Evolutionary conservation across 352 stramenopile genomes (phyloP).

Genomic region (Globisporangium splendens): DNA sequence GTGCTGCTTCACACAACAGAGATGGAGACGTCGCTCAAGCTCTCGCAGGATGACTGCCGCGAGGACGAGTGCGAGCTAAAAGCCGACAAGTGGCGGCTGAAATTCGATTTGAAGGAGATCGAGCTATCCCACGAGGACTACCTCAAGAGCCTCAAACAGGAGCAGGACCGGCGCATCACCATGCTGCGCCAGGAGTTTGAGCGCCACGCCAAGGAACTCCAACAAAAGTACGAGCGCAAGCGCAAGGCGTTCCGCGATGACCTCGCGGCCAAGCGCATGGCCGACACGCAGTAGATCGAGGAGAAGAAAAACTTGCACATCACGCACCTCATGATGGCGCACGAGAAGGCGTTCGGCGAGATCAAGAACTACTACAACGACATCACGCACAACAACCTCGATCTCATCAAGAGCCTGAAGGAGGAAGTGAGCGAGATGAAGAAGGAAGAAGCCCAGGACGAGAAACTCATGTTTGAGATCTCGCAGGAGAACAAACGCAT

Average conservation of each 20-base stretch:
- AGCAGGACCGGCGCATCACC: constrained; percentile 92
- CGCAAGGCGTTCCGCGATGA: constrained; percentile 79
- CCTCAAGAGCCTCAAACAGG: constrained; percentile 89
- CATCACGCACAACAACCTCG: constrained; percentile 97
- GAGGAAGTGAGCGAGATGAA: constrained; percentile 94
- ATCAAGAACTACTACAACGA: constrained; percentile 98
- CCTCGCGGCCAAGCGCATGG: constrained; percentile 78
- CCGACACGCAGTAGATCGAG: constrained; percentile 88
- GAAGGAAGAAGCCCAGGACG: constrained; percentile 92
- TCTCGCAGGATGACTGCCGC: constrained; percentile 89
- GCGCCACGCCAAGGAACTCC: constrained; percentile 85
- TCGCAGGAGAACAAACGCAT: constrained; percentile 95
- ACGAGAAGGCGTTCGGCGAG: constrained; percentile 93
- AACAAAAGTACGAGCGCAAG: constrained; percentile 86
- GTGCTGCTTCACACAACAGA: constrained; percentile 29
- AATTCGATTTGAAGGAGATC: constrained; percentile 90
- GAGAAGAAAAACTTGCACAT: constrained; percentile 93
- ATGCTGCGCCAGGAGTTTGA: constrained; percentile 91
- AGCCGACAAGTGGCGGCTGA: constrained; percentile 83
- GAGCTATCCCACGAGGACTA: constrained; percentile 91
- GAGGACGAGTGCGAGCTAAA: constrained; percentile 87
- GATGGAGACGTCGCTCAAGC: constrained; percentile 85
- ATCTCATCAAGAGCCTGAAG: constrained; percentile 95
- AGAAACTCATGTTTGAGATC: constrained; percentile 94
- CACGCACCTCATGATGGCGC: constrained; percentile 88